Evolutionary conservation across 129 eudicot genomes (phyloP), one percentile per base, ranked within the genome.

Genomic region (Helianthus tuberosus): DNA sequence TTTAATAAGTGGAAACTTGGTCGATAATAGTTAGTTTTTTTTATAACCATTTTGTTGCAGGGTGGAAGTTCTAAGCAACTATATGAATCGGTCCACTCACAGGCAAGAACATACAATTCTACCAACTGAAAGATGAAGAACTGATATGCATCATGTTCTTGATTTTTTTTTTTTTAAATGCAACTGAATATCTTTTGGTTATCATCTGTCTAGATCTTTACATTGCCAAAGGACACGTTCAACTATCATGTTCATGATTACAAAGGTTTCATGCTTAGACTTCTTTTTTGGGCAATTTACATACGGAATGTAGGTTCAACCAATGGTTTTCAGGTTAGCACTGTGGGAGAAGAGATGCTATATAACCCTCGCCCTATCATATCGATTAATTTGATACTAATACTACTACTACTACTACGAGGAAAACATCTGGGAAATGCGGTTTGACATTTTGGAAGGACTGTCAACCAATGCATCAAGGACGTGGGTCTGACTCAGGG

Each of bases 221-320:
- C 97, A 67, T 80, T 93, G 87, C 98, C 93, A 29, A 86, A 84
- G 76, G 93, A 93, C 68, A 93, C 98, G 53, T 80, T 86, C 54
- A 65, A 90, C 61, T 93, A 86, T 82, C 97, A 97, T 55, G 98
- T 93, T 86, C 98, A 93, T 83, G 98, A 93, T 82, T 93, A 93
- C 89, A 93, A 88, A 82, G 98, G 97, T 3, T 93, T 88, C 81
- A 83, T 89, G 25, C 97, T 93, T 85, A 68, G 50, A 47, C 55
- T 9, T 25, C 23, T 52, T 44, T 70, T 29, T 48, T 58, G 7
- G n/a, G 11, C 60, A 53, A 38, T n/a, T 29, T 8, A 43, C 17
- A 5, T 68, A n/a, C 36, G 17, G 11, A 47, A 76, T 14, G 51
- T 25, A 38, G 74, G 76, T 84, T 36, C 79, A 64, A 14, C 60